Evolutionary conservation across 2,329 filamentous ascomycete genomes (phyloP).

Genomic region (Claviceps digitariae): DNA sequence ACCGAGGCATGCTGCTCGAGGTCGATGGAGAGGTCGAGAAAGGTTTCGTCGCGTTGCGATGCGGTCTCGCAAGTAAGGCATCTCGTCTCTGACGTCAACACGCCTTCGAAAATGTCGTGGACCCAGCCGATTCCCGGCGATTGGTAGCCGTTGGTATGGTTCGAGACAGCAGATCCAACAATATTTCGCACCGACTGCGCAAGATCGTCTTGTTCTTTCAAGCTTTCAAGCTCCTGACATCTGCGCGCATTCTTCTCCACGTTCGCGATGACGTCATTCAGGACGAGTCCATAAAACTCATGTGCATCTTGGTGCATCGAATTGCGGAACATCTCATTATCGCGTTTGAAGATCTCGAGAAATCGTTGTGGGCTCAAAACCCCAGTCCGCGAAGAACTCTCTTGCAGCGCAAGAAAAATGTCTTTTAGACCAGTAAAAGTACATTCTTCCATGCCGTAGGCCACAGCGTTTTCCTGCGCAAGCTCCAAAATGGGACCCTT

Average conservation of each 20-base stretch:
- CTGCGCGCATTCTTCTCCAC: constrained; percentile 76
- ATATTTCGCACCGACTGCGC: constrained; percentile 36
- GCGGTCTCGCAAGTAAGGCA: constrained; percentile 93
- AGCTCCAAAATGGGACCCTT: constrained; percentile 79
- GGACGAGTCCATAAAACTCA: constrained; percentile 83
- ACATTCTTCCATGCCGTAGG: constrained; percentile 88
- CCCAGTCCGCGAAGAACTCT: constrained; percentile 68
- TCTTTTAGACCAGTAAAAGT: constrained; percentile 92
- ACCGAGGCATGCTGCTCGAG: constrained; percentile 91
- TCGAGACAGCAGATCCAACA: constrained; percentile 20
- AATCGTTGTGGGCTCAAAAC: constrained; percentile 89
- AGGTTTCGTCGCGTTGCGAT: constrained; percentile 89
- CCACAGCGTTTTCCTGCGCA: constrained; percentile 61
- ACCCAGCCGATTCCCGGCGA: constrained; percentile 73
- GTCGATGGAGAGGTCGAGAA: constrained; percentile 91
- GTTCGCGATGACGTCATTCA: constrained; percentile 93
- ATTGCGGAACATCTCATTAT: constrained; percentile 95
- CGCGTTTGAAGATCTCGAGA: constrained; percentile 79
- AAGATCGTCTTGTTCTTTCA: constrained; percentile 27
- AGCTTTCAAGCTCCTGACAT: constrained; percentile 36
- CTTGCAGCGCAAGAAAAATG: constrained; percentile 83
- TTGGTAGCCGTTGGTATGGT: constrained; percentile 29
- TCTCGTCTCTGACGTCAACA: constrained; percentile 88
- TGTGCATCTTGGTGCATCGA: constrained; percentile 98
- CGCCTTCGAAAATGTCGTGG: constrained; percentile 91